Percentiles rank a stretch among this genome's conserved stretches.
Conservation (phyloP, 345 rosid genomes). For the Carallia pectinifolia region DNA sequence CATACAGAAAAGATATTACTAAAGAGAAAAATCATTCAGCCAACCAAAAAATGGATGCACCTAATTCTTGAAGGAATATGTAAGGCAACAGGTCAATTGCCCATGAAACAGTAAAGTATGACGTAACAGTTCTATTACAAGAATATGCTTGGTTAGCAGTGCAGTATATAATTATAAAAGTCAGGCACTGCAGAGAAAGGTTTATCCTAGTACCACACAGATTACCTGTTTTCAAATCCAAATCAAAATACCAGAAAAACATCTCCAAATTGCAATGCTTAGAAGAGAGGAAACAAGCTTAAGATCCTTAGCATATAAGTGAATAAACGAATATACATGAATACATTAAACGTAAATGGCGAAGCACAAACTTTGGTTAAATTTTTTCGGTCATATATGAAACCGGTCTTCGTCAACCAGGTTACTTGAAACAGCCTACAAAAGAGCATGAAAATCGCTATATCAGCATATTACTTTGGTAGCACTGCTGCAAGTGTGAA, state of each 20-base stretch:
- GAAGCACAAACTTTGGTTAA: slow-evolving; percentile 74
- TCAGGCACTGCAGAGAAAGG: background rate
- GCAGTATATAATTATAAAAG: background rate
- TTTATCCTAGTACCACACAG: background rate
- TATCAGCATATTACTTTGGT: slow-evolving; percentile 22
- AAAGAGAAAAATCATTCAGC: background rate
- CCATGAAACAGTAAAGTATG: background rate
- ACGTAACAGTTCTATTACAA: background rate
- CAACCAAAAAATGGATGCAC: slow-evolving; percentile 1
- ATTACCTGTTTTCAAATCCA: background rate
- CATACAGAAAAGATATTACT: slow-evolving; percentile 6
- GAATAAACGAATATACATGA: background rate
- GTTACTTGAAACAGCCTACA: slow-evolving; percentile 93
- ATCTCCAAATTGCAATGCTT: background rate
- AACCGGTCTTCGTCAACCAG: slow-evolving; percentile 85
- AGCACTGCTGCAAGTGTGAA: slow-evolving; percentile 7
- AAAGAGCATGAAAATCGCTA: slow-evolving; percentile 39
- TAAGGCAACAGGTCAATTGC: slow-evolving; percentile 1
- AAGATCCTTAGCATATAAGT: background rate
- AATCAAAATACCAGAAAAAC: background rate
- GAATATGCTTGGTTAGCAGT: background rate
- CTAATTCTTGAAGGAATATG: background rate
- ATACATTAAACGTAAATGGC: slow-evolving; percentile 8
- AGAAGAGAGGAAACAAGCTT: background rate
- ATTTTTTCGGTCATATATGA: slow-evolving; percentile 69